Base-by-base conservation (phyloP, 768 basidiomycete genomes). In the Boletus tomentosulus region DNA sequence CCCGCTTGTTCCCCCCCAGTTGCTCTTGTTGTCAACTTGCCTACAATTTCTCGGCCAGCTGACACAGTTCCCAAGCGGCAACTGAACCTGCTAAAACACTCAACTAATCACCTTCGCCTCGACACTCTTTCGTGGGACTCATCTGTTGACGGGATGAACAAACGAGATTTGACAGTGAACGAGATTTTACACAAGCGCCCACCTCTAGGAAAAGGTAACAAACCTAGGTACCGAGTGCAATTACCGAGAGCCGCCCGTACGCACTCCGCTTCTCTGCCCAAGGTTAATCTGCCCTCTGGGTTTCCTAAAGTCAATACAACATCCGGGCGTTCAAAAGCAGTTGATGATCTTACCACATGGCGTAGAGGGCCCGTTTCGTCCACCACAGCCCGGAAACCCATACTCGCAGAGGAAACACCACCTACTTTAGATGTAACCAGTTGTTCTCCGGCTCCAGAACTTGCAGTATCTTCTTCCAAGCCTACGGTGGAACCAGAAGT, bases 81-180 rank as follows among this genome's bases (percentile, higher is more conserved):
- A 60, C 46, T 81, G 15, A 65, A 73, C 35, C 57, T 73, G 31
- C 77, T 78, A 56, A 76, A 70, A 49, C 73, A 68, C 48, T 65
- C 71, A 4, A 61, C 68, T 4, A 57, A 48, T 31, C 73, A 69
- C 27, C 62, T 79, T 28, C 80, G 85, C 41, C 77, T 81, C 71
- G 89, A 91, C 50, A 78, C 84, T 27, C 72, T 87, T 28, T 85
- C 86, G 3, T 88, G 85, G 70, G 80, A 83, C 31, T 88, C 90
- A 48, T 85, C 86, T 16, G 76, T 86, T 13, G 79, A 80, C 51
- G 83, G 80, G 46, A 85, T 85, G 81, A 79, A 60, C 49, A 78
- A 71, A 41, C 74, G 79, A 45, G 85, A 86, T 53, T 74, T 86
- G 44, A 81, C 82, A 19, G 53, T 89, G 38, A 85, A 87, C 58